Evolutionary conservation across 345 rosid genomes (phyloP).

Genomic region (Melaleuca alternifolia): DNA sequence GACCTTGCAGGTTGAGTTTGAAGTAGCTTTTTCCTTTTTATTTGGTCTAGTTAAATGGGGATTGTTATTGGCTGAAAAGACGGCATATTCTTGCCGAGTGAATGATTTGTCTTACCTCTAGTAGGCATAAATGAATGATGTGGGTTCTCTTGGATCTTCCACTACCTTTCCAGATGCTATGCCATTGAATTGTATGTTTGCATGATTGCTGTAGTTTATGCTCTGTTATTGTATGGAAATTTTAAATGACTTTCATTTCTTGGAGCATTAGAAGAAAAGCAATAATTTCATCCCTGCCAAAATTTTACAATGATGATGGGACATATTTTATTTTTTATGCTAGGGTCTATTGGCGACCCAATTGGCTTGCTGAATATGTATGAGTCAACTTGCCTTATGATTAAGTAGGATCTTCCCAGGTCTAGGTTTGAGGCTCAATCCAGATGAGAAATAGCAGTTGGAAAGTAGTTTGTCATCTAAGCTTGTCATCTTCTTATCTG

Average conservation of each 20-base stretch:
- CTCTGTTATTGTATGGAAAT: not conserved
- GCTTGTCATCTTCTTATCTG: not conserved
- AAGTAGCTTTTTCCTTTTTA: not conserved
- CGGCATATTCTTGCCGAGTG: not conserved
- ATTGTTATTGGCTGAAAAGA: not conserved
- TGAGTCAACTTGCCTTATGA: not conserved
- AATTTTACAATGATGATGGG: not conserved
- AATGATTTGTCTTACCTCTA: not conserved
- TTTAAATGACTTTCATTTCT: not conserved
- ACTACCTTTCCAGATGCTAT: too few relatives aligned
- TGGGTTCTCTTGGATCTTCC: not conserved
- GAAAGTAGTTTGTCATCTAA: not conserved
- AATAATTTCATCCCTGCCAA: not conserved
- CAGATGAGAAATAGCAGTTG: not conserved
- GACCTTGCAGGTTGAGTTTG: slow-evolving; percentile 50
- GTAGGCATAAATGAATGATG: not conserved
- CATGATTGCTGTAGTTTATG: not conserved
- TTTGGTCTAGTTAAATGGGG: not conserved
- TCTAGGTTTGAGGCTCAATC: not conserved
- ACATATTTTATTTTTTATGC: not conserved
- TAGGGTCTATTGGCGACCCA: not conserved
- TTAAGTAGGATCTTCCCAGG: not conserved
- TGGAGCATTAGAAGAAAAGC: not conserved
- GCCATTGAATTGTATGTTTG: not conserved
- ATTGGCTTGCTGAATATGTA: not conserved